These are phyloP conservation scores for Calvatia gigantea DNA, from an alignment of 768 basidiomycete genomes.

Conservation along the genomic window DNA sequence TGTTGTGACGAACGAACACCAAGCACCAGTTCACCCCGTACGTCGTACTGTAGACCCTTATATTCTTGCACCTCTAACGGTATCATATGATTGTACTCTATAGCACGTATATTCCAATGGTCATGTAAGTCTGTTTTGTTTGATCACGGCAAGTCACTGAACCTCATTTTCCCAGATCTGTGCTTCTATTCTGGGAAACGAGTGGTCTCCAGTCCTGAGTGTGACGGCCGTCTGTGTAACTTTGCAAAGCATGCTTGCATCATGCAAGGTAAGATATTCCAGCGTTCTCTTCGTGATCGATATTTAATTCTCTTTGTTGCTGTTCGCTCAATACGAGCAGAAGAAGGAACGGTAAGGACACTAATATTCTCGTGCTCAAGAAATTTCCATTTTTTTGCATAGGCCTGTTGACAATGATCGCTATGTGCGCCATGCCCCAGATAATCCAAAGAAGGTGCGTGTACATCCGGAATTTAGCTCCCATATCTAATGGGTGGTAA, in stretches of 20 bases:
- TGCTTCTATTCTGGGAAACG: conserved; percentile 83
- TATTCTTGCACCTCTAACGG: conserved; percentile 6
- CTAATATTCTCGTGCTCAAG: background rate
- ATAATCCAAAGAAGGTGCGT: conserved; percentile 83
- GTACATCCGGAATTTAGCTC: background rate
- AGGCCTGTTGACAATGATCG: conserved; percentile 84
- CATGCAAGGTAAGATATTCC: conserved; percentile 69
- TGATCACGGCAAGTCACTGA: background rate
- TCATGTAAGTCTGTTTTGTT: conserved; percentile 48
- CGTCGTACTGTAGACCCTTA: conserved; percentile 22
- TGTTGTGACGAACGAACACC: conserved; percentile 57
- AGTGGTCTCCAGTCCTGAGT: conserved; percentile 88
- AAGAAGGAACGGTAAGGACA: conserved; percentile 57
- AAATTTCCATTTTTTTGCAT: background rate
- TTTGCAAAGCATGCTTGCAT: conserved; percentile 89
- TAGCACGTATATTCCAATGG: conserved; percentile 89
- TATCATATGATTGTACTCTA: conserved; percentile 11
- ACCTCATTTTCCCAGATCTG: conserved; percentile 57
- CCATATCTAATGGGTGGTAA: conserved; percentile 1
- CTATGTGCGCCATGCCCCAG: conserved; percentile 73
- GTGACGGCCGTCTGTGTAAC: conserved; percentile 81
- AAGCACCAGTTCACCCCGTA: conserved; percentile 81
- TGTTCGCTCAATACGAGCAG: conserved; percentile 36
- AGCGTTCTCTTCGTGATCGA: background rate
- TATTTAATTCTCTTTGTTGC: background rate